Percentiles rank a stretch among this genome's conserved stretches.
Evolutionary conservation across 768 basidiomycete genomes (phyloP).

Genomic region (Boletus edulis): DNA sequence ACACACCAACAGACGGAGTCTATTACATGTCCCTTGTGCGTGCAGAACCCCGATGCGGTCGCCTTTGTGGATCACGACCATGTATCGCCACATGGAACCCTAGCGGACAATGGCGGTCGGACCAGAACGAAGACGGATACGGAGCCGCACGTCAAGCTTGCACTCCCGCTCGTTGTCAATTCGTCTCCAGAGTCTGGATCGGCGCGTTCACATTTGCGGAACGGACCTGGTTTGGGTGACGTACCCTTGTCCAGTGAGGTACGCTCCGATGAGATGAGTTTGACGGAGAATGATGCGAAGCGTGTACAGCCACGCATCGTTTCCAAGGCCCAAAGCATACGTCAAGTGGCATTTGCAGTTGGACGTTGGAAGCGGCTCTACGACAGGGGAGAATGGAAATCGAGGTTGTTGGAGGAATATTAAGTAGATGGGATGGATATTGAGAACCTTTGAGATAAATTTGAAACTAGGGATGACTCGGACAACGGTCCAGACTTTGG

Average conservation of each 20-base stretch:
- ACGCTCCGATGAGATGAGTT: not conserved
- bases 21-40: too few relatives aligned
- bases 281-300: not conserved
- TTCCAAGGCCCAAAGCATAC: not conserved
- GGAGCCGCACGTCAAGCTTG: not conserved
- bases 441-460: not conserved
- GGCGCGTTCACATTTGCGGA: not conserved
- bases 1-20: too few relatives aligned
- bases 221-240: not conserved
- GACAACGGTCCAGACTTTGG: too few relatives aligned
- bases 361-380: constrained; percentile 2
- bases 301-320: too few relatives aligned
- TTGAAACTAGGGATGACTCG: too few relatives aligned
- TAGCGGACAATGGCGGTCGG: not conserved
- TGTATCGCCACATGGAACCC: not conserved
- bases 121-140: not conserved
- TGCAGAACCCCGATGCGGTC: too few relatives aligned
- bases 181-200: not conserved
- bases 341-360: not conserved
- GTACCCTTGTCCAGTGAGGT: not conserved
- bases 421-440: not conserved
- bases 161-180: constrained; percentile 4
- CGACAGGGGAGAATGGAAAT: constrained; percentile 9
- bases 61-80: not conserved
- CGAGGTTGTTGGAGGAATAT: constrained; percentile 5